Base-by-base conservation (phyloP, 768 basidiomycete species). In the Guyanaporus albipodus region DNA sequence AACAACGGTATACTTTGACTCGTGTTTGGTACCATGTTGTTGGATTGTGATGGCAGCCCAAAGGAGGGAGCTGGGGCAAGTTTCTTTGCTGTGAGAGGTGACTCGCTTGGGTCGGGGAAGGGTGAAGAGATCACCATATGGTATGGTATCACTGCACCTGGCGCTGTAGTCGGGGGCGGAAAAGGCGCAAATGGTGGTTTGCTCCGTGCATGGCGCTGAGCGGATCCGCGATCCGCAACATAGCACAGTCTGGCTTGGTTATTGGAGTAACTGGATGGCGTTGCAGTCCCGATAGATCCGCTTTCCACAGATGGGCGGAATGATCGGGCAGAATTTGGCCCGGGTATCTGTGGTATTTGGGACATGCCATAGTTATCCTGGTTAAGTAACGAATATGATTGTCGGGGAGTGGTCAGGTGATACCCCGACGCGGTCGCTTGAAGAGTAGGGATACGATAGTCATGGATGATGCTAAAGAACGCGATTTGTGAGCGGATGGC, bases 241-340 rank as follows among this genome's bases (percentile, higher is more conserved):
- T 45, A 43, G 38, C 45, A 29, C 38, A 46, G 42, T 55, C 44
- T 61, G 34, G 52, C 42, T 28, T 44, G 51, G 7, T 36, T 41
- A 58, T 57, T 51, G 15, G 49, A 49, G 12, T 63, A 49, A 27
- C 42, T 35, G 28, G 47, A 50, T 42, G 36, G 15, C 11, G 51
- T 39, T 35, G 38, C 10, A 17, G 36, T 32, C 42, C 29, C 46
- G 41, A 22, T 18, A 35, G 36, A 46, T 44, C 42, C 29, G 29
- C 37, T 49, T 47, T 38, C 50, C 24, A 28, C 24, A 38, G 49
- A 38, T 27, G 27, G 44, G 34, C 28, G 17, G 24, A 42, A 35
- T 27, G 49, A 48, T 44, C 29, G 58, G 2, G 45, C 9, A 14
- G 41, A 28, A 43, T 49, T 43, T 26, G 37, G 26, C 39, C 19